Conservation (phyloP, 2,329 filamentous ascomycete species). For the Fusarium sambucinum region DNA sequence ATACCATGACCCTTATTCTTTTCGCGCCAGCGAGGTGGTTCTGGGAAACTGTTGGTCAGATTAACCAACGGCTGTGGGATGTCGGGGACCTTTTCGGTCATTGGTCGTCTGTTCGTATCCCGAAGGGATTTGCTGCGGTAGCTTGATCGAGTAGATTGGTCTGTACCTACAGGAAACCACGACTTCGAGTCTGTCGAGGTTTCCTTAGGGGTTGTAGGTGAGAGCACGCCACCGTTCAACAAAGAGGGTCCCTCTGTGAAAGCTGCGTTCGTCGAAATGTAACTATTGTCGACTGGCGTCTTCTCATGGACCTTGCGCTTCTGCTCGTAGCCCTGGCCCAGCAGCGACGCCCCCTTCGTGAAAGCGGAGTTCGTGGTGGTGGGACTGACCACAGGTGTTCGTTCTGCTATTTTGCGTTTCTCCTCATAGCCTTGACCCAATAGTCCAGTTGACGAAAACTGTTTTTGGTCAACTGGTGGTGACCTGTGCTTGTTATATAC, state of each 20-base stretch:
- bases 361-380: conserved; percentile 57
- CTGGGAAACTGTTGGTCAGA: conserved; percentile 70
- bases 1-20: conserved; percentile 65
- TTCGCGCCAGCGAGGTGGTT: conserved; percentile 70
- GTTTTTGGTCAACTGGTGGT: conserved; percentile 48
- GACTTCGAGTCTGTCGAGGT: conserved; percentile 49
- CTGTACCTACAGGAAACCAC: conserved; percentile 55
- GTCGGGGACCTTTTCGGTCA: conserved; percentile 46
- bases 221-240: conserved; percentile 58
- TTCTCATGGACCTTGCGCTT: conserved; percentile 55
- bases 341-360: conserved; percentile 67
- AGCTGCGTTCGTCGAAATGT: conserved; percentile 49
- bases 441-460: conserved; percentile 65
- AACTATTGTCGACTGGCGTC: conserved; percentile 49
- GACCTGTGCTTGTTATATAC: conserved; percentile 32
- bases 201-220: conserved; percentile 39
- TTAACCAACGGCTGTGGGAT: conserved; percentile 74
- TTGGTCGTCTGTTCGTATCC: conserved; percentile 35
- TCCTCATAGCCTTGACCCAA: conserved; percentile 62
- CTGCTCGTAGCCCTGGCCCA: conserved; percentile 62
- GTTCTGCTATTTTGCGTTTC: conserved; percentile 55
- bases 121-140: conserved; percentile 47
- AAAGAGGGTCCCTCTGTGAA: conserved; percentile 71
- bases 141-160: conserved; percentile 51
- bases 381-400: conserved; percentile 49